Conservation (phyloP, 495 filamentous ascomycete genomes). For the Trichoderma gamsii region DNA sequence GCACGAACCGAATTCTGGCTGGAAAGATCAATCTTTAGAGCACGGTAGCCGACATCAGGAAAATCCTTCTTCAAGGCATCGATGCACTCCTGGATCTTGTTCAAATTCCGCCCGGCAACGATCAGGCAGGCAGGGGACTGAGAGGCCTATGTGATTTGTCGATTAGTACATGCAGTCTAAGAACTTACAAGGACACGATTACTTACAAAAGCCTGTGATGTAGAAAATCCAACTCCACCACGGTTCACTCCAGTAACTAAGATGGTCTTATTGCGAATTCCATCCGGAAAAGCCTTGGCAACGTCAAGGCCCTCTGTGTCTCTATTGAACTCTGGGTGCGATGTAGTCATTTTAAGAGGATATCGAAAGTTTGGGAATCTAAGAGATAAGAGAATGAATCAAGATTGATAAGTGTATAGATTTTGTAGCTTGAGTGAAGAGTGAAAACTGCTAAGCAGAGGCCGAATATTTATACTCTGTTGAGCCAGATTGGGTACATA, state of each 20-base stretch:
- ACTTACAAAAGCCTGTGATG: conserved; percentile 39
- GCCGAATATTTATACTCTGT: not conserved
- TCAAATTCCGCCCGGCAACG: conserved; percentile 33
- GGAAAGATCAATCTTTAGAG: conserved; percentile 40
- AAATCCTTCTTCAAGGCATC: conserved; percentile 29
- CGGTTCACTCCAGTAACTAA: conserved; percentile 40
- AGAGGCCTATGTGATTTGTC: not conserved
- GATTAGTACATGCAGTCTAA: conserved; percentile 24
- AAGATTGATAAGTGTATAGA: not conserved
- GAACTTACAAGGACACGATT: conserved; percentile 25
- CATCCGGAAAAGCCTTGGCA: conserved; percentile 31
- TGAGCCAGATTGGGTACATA: not conserved
- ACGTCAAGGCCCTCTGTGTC: conserved; percentile 38
- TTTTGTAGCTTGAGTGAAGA: not conserved
- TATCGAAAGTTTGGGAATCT: not conserved
- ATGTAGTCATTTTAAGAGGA: conserved; percentile 21
- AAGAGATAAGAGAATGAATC: not conserved
- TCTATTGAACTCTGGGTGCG: conserved; percentile 33
- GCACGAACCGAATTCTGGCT: conserved; percentile 38
- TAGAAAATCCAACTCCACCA: conserved; percentile 36
- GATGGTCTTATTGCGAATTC: conserved; percentile 35
- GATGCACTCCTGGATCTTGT: conserved; percentile 36
- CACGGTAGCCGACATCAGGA: conserved; percentile 34
- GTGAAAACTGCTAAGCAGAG: not conserved
- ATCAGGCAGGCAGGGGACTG: conserved; percentile 33